Evolutionary conservation across 345 rosid species (phyloP).

Genomic region (Camelina neglecta): DNA sequence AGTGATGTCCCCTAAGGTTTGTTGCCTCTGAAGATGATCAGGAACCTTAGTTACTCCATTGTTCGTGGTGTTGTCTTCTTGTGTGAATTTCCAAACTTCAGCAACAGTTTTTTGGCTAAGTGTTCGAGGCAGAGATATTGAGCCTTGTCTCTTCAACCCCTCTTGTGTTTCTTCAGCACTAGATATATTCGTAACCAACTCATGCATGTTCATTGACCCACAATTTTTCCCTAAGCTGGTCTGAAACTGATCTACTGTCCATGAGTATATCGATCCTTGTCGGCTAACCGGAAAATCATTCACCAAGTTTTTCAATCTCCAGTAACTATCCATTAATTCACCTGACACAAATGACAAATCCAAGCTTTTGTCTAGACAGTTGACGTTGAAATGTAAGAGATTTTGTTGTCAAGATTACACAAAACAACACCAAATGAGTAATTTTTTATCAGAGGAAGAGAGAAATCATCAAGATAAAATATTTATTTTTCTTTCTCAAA

Average conservation of each 20-base stretch:
- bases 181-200: slow-evolving; percentile 60
- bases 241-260: slow-evolving; percentile 77
- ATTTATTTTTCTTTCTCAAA: not conserved
- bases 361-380: not conserved
- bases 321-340: slow-evolving; percentile 57
- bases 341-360: slow-evolving; percentile 23
- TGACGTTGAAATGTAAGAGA: not conserved
- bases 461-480: not conserved
- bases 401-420: not conserved
- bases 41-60: slow-evolving; percentile 50
- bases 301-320: slow-evolving; percentile 58
- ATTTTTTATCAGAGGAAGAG: not conserved
- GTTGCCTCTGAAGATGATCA: slow-evolving; percentile 59
- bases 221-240: slow-evolving; percentile 68
- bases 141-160: slow-evolving; percentile 70
- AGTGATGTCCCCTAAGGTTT: slow-evolving; percentile 76
- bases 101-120: slow-evolving; percentile 79
- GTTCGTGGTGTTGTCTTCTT: slow-evolving; percentile 40
- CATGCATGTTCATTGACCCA: slow-evolving; percentile 93
- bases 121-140: slow-evolving; percentile 70
- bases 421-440: not conserved
- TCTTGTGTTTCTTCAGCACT: slow-evolving; percentile 66
- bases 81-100: slow-evolving; percentile 75
- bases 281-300: slow-evolving; percentile 47
- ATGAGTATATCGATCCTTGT: slow-evolving; percentile 66